Conservation (phyloP, 1,284 basidiomycete species). For the Clitocybe nebularis region DNA sequence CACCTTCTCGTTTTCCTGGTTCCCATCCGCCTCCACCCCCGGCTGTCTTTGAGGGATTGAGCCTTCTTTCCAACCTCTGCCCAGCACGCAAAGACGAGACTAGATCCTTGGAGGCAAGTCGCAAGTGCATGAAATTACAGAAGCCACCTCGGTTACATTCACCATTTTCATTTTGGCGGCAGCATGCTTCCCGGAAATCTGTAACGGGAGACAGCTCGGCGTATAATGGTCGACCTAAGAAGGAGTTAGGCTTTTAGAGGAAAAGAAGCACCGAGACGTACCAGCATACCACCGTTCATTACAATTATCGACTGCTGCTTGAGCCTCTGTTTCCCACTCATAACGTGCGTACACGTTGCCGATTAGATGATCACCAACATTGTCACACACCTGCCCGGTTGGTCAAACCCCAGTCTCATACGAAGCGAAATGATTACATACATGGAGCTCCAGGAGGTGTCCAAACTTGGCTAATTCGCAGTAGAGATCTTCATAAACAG, state of each 20-base stretch:
- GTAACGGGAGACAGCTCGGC: conserved; percentile 98
- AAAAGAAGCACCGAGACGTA: conserved; percentile 33
- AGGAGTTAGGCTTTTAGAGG: conserved; percentile 11
- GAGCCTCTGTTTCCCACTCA: conserved; percentile 98
- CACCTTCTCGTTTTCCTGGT: conserved; percentile 61
- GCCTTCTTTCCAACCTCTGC: conserved; percentile 77
- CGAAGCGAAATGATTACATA: conserved; percentile 34
- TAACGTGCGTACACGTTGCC: conserved; percentile 99
- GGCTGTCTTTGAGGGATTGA: conserved; percentile 60
- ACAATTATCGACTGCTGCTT: conserved; percentile 87
- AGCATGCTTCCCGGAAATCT: conserved; percentile 98
- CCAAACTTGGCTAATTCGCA: conserved; percentile 95
- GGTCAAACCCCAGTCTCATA: conserved; percentile 4
- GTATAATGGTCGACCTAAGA: conserved; percentile 85
- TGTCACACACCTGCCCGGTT: conserved; percentile 85
- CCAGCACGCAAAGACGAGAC: conserved; percentile 77
- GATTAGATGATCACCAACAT: conserved; percentile 97
- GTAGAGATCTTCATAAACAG: conserved; percentile 94
- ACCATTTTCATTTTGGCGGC: conserved; percentile 96
- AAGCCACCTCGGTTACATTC: conserved; percentile 96
- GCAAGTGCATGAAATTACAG: conserved; percentile 99
- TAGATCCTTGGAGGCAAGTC: conserved; percentile 80
- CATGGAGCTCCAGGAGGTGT: conserved; percentile 92
- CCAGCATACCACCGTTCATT: conserved; percentile 99
- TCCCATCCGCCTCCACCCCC: conserved; percentile 79